Base-by-base conservation (phyloP, 2,329 filamentous ascomycete genomes). In the Aureobasidium sp. region DNA sequence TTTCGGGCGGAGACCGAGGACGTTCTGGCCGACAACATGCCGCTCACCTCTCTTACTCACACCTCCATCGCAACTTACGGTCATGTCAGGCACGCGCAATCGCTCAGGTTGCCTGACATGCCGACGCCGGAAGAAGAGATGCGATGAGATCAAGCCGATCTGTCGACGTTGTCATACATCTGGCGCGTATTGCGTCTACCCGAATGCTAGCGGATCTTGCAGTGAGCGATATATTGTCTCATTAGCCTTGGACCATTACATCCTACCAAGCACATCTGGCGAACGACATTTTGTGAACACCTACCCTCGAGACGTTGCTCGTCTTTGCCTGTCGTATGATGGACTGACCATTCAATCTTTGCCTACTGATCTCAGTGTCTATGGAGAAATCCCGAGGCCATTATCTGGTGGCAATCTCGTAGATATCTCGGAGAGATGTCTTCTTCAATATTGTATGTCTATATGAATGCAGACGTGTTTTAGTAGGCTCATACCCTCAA, bases 101-200 rank as follows among this genome's bases (percentile, higher is more conserved):
- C 58, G 58, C 58, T 50, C 58, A 27, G 58, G 58, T 20, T 61
- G 58, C 15, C 27, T 50, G 23, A 33, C 3, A 20, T 61, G 58
- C n/a, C 58, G 58, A 48, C 58, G 58, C 27, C 58, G 58, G 7
- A 61, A 61, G 27, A 61, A 61, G 16, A 20, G 58, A 27, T 61
- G 58, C 29, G 58, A 61, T 27, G 58, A 61, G 16, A 10, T 25
- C n/a, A 61, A 50, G 31, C 58, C 58, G 29, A 40, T 40, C 9
- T 61, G 58, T 18, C 43, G 27, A 27, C 58, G 58, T 18, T 61
- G 58, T 50, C 58, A 61, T n/a, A 16, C 23, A 11, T 50, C 45
- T 48, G 58, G 58, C 31, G 45, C 15, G 31, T 38, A 43, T 25
- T 61, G 58, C 29, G 29, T 61, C 23, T 61, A 50, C 16, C 43